phyloP scores from a whole-genome alignment of 2,329 filamentous ascomycete genomes.

The Cordyceps sp. region DNA sequence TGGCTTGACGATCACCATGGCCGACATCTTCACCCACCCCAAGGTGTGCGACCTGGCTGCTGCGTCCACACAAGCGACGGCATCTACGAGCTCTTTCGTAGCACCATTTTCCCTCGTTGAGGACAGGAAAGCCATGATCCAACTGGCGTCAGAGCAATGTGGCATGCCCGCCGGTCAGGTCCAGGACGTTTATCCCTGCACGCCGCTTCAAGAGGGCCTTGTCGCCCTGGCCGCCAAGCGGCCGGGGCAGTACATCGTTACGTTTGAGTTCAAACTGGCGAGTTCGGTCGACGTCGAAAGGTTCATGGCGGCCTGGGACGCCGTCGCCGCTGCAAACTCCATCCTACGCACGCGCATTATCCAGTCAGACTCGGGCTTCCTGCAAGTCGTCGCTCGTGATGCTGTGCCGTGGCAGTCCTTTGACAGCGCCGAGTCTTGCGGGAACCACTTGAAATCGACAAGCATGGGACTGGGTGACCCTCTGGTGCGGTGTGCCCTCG shows the following conservation, averaged over 20 bases:
- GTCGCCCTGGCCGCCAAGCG: conserved; percentile 34
- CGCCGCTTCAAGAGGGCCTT: conserved; percentile 35
- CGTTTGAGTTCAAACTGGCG: conserved; percentile 25
- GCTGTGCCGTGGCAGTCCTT: conserved; percentile 16
- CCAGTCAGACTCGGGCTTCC: conserved; percentile 24
- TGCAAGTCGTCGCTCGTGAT: conserved; percentile 28
- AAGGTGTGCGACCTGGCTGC: too few relatives aligned
- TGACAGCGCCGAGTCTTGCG: conserved; percentile 21
- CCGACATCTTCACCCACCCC: neutral
- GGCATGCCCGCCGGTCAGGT: conserved; percentile 6
- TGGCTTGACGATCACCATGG: neutral
- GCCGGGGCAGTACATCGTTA: conserved; percentile 34
- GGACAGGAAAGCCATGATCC: neutral
- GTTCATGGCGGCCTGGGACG: conserved; percentile 25
- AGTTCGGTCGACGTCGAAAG: conserved; percentile 17
- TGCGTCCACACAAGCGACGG: too few relatives aligned
- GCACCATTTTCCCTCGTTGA: too few relatives aligned
- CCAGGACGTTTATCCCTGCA: conserved; percentile 37
- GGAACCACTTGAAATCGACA: conserved; percentile 18
- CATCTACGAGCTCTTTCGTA: too few relatives aligned
- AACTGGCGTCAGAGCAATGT: neutral
- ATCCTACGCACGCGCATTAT: conserved; percentile 33
- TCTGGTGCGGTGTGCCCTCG: conserved; percentile 27
- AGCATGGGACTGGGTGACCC: conserved; percentile 26
- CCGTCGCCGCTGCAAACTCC: conserved; percentile 17